Evolutionary conservation across 2,329 filamentous ascomycete species (phyloP).

Genomic region (Nemania serpens): DNA sequence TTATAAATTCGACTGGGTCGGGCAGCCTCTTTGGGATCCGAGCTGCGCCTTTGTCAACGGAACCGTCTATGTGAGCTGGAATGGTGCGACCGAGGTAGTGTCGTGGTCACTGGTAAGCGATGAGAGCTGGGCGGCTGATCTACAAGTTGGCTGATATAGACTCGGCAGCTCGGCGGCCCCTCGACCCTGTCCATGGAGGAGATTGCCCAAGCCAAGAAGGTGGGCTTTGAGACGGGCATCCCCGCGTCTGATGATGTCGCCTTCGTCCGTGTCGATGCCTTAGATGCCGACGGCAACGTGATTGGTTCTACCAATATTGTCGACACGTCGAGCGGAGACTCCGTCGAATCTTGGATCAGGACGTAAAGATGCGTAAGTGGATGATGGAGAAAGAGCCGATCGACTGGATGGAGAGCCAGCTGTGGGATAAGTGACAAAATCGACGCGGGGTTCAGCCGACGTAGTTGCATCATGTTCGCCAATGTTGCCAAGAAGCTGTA

Average conservation of each 20-base stretch:
- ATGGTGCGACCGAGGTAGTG: conserved; percentile 49
- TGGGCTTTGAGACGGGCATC: conserved; percentile 33
- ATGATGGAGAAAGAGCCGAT: background rate
- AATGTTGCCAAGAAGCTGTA: too few species aligned
- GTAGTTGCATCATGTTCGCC: too few species aligned
- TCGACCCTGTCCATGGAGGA: conserved; percentile 20
- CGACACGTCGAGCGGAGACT: conserved; percentile 28
- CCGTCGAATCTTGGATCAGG: conserved; percentile 27
- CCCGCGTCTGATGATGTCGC: conserved; percentile 3
- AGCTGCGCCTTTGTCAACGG: conserved; percentile 32
- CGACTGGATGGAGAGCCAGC: background rate
- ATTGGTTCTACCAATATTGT: conserved; percentile 30
- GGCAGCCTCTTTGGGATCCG: conserved; percentile 41
- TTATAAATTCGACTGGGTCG: conserved; percentile 59
- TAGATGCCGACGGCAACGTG: conserved; percentile 20
- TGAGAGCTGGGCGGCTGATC: background rate
- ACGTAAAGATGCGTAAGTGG: background rate
- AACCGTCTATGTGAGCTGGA: conserved; percentile 49
- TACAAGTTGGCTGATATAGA: background rate
- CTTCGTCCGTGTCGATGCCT: conserved; percentile 30
- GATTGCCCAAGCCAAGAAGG: conserved; percentile 19
- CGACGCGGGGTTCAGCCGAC: too few species aligned
- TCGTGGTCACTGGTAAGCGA: conserved; percentile 38
- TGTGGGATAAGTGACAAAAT: too few species aligned
- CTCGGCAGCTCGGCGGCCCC: conserved; percentile 24